These are phyloP conservation scores for Clathrus columnatus DNA, from an alignment of 768 basidiomycete genomes.

Conservation along the genomic window DNA sequence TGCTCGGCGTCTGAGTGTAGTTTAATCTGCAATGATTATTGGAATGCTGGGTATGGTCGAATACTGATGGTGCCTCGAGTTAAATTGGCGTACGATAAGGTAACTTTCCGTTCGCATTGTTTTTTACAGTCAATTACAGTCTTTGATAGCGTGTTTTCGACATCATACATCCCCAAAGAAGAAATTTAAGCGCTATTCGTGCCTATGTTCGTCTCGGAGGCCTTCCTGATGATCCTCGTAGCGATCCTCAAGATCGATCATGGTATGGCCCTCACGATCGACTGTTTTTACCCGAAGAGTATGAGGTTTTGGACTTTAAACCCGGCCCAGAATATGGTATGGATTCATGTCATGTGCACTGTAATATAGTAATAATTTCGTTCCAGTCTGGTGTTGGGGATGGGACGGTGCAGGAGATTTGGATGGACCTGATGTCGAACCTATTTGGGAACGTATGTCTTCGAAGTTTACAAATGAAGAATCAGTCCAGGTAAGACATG, in stretches of 20 bases:
- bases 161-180: conserved; percentile 82
- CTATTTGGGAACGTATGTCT: conserved; percentile 83
- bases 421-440: conserved; percentile 95
- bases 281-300: conserved; percentile 85
- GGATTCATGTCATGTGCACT: conserved; percentile 23
- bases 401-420: conserved; percentile 99
- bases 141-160: conserved; percentile 75
- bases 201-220: conserved; percentile 95
- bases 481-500: conserved; percentile 64
- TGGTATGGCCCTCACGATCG: conserved; percentile 99
- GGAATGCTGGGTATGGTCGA: conserved; percentile 90
- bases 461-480: conserved; percentile 49
- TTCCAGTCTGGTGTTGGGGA: conserved; percentile 96
- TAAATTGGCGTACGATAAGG: conserved; percentile 87
- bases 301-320: conserved; percentile 62
- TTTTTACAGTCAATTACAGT: neutral
- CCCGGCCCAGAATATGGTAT: conserved; percentile 81
- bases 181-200: conserved; percentile 92
- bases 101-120: neutral
- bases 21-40: conserved; percentile 97
- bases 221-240: conserved; percentile 88
- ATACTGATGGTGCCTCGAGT: conserved; percentile 98
- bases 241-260: conserved; percentile 93
- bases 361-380: conserved; percentile 1
- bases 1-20: conserved; percentile 95